phyloP scores from a whole-genome alignment of 2,329 filamentous ascomycete genomes.

The Neonectria sp. region DNA sequence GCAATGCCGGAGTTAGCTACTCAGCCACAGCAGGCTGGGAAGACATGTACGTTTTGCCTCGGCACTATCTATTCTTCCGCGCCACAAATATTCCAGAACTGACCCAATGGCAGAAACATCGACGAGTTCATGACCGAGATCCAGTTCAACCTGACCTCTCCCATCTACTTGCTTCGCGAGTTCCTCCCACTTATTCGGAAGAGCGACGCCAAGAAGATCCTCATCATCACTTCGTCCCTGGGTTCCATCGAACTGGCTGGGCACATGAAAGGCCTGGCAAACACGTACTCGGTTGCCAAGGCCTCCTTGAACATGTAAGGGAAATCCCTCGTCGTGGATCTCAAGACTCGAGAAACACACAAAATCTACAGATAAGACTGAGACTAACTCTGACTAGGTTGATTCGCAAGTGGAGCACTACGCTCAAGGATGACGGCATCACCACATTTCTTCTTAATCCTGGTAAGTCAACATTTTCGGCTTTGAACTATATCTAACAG shows the following conservation, averaged over 20 bases:
- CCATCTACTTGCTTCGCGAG: slow-evolving; percentile 15
- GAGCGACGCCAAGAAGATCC: slow-evolving; percentile 33
- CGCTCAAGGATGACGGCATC: slow-evolving; percentile 41
- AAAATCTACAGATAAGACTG: neutral
- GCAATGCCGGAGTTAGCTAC: slow-evolving; percentile 38
- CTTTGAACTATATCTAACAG: neutral
- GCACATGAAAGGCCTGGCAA: slow-evolving; percentile 33
- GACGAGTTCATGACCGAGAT: slow-evolving; percentile 18
- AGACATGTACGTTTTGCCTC: slow-evolving; percentile 31
- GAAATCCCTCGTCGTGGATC: no score
- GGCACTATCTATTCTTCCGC: neutral
- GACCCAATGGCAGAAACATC: slow-evolving; percentile 4
- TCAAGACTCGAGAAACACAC: no score
- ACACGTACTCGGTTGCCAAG: slow-evolving; percentile 25
- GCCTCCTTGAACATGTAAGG: slow-evolving; percentile 26
- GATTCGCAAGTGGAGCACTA: slow-evolving; percentile 41
- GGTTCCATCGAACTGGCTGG: slow-evolving; percentile 38
- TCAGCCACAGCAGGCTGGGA: slow-evolving; percentile 32
- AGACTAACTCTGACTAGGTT: slow-evolving; percentile 12
- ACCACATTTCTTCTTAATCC: slow-evolving; percentile 40
- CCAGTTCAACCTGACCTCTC: slow-evolving; percentile 15
- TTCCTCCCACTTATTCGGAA: slow-evolving; percentile 43
- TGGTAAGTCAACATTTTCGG: slow-evolving; percentile 25
- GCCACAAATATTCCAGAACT: neutral
- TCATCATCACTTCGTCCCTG: slow-evolving; percentile 37